Evolutionary conservation across 1,284 basidiomycete species (phyloP).

Genomic region (Cutaneotrichosporon spelunceum): DNA sequence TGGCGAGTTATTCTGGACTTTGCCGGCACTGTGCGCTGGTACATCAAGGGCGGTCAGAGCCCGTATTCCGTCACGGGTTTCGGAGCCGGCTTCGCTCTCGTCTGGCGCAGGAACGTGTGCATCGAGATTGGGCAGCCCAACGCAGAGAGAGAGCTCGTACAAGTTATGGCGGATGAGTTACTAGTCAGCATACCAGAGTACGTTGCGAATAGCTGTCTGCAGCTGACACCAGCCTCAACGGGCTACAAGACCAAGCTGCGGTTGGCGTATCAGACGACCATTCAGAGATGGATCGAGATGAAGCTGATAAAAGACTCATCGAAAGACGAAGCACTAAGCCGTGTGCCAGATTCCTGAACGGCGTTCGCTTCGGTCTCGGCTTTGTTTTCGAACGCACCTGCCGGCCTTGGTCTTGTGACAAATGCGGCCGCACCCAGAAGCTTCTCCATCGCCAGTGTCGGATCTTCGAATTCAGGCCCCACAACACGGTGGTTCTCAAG

Average conservation of each 20-base stretch:
- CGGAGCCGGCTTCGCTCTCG: conserved; percentile 85
- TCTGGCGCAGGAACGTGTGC: conserved; percentile 74
- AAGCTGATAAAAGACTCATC: conserved; percentile 12
- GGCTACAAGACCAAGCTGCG: conserved; percentile 54
- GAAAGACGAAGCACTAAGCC: conserved; percentile 53
- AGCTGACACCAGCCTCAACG: conserved; percentile 44
- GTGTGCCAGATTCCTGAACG: conserved; percentile 79
- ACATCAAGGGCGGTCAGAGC: conserved; percentile 81
- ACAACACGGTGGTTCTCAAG: conserved; percentile 71
- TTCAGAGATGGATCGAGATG: conserved; percentile 8
- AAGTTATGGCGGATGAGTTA: conserved; percentile 77
- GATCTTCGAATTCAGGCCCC: conserved; percentile 74
- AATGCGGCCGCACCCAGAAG: conserved; percentile 54
- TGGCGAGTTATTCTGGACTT: conserved; percentile 76
- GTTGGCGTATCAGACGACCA: conserved; percentile 40
- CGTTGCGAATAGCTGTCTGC: conserved; percentile 29
- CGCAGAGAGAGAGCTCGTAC: conserved; percentile 72
- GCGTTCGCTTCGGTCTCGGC: conserved; percentile 88
- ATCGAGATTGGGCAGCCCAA: conserved; percentile 73
- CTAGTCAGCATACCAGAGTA: conserved; percentile 79
- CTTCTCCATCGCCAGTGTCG: conserved; percentile 77
- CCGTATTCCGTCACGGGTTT: conserved; percentile 71
- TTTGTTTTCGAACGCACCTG: conserved; percentile 82
- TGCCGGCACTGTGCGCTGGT: conserved; percentile 68
- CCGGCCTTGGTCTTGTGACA: conserved; percentile 62